Evolutionary conservation across 257 asterid genomes (phyloP).

Genomic region (Solanum gandarillasii): DNA sequence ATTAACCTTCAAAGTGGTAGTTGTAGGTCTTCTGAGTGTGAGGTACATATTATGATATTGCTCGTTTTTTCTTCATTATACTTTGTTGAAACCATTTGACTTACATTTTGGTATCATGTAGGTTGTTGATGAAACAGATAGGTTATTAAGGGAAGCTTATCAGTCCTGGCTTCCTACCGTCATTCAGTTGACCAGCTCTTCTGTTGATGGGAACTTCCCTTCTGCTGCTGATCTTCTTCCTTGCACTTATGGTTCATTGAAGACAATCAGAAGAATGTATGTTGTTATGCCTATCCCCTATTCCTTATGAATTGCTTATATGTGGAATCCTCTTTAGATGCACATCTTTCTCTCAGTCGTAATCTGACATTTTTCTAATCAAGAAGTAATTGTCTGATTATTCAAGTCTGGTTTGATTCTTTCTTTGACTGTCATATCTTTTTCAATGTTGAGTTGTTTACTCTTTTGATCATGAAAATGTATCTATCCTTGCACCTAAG

Average conservation of each 20-base stretch:
- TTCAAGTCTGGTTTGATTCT: neutral
- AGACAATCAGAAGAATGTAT: constrained; percentile 69
- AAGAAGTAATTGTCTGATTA: neutral
- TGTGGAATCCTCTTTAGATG: neutral
- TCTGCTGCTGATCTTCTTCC: constrained; percentile 10
- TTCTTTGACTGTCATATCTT: neutral
- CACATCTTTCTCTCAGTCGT: neutral
- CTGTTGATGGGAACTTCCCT: constrained; percentile 16
- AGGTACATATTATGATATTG: neutral
- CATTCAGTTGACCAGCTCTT: constrained; percentile 38
- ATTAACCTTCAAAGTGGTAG: neutral
- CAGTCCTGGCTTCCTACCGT: constrained; percentile 94
- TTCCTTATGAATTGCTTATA: neutral
- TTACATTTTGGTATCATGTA: constrained; percentile 13
- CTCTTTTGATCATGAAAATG: neutral
- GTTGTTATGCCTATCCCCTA: constrained; percentile 14
- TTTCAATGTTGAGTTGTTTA: neutral
- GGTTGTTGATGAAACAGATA: constrained; percentile 94
- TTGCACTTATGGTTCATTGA: constrained; percentile 40
- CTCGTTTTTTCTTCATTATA: neutral
- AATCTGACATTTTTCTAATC: neutral
- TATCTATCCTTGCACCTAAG: neutral
- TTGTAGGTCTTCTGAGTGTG: neutral
- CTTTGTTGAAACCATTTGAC: neutral
- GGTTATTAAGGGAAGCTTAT: constrained; percentile 82